phyloP scores from a whole-genome alignment of 306 rosid species.

The Trifolium dubium region DNA sequence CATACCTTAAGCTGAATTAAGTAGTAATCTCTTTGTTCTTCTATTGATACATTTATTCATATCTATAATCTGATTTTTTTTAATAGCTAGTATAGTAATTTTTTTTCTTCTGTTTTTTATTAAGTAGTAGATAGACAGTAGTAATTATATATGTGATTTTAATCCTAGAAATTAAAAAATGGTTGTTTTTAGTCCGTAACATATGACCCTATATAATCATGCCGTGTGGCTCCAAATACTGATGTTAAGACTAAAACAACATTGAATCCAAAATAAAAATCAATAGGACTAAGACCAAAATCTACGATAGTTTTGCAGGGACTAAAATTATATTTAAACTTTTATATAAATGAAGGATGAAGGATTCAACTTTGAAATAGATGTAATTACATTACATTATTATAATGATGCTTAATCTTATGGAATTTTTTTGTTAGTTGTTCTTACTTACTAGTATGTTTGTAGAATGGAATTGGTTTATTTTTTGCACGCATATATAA shows the following conservation, averaged over 20 bases:
- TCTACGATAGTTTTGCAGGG: neutral
- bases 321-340: neutral
- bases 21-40: neutral
- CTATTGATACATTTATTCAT: neutral
- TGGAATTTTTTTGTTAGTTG: neutral
- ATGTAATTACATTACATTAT: neutral
- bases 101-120: no score
- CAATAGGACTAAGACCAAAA: neutral
- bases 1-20: neutral
- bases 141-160: no score
- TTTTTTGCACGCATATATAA: neutral
- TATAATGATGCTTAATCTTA: neutral
- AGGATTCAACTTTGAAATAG: slow-evolving; percentile 3
- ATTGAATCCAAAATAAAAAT: no score
- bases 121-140: no score
- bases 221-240: no score
- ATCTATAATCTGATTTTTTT: neutral
- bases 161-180: no score
- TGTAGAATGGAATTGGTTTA: slow-evolving; percentile 5
- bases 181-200: neutral
- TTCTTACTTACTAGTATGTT: neutral
- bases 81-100: neutral
- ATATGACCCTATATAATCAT: no score
- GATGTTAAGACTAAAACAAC: no score
- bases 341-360: neutral